Conservation (phyloP, 2,329 filamentous ascomycete species). For the Epichloe gansuensis region DNA sequence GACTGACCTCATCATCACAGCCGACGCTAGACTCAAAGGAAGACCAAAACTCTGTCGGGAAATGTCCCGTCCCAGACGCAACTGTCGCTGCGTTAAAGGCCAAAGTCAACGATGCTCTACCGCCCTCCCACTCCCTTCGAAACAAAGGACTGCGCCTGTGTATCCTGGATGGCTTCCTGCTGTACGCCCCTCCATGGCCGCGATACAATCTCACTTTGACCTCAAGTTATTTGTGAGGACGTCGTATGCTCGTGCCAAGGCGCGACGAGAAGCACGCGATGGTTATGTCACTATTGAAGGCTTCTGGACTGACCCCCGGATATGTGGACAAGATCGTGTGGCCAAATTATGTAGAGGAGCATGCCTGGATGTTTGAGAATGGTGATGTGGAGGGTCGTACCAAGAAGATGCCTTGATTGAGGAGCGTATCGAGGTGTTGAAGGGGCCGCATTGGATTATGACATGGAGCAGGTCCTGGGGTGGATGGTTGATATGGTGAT, state of each 20-base stretch:
- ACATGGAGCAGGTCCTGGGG: conserved; percentile 49
- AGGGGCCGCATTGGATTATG: conserved; percentile 34
- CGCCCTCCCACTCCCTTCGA: conserved; percentile 27
- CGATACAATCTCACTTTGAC: conserved; percentile 52
- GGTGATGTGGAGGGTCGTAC: conserved; percentile 52
- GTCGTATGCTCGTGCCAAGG: conserved; percentile 49
- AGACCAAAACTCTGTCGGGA: conserved; percentile 49
- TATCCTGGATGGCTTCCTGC: conserved; percentile 78
- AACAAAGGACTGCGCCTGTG: conserved; percentile 38
- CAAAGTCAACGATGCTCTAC: conserved; percentile 35
- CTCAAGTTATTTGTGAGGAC: conserved; percentile 69
- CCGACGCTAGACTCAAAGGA: conserved; percentile 30
- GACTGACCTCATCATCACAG: conserved; percentile 7
- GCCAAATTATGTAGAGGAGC: conserved; percentile 81
- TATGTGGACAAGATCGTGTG: conserved; percentile 94
- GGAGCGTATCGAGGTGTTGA: conserved; percentile 37
- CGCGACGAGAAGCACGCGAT: conserved; percentile 52
- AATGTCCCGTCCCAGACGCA: conserved; percentile 37
- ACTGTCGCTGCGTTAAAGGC: conserved; percentile 34
- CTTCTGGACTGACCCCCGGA: conserved; percentile 90
- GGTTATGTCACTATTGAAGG: conserved; percentile 77
- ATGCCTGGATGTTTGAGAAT: conserved; percentile 65
- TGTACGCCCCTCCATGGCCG: conserved; percentile 52
- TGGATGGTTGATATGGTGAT: conserved; percentile 59
- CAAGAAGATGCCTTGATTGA: conserved; percentile 31